Percentiles rank a stretch among this genome's conserved stretches.
These are phyloP conservation scores for Coelastrella sp. DNA, from an alignment of 139 green algal genomes.

Conservation along the genomic window DNA sequence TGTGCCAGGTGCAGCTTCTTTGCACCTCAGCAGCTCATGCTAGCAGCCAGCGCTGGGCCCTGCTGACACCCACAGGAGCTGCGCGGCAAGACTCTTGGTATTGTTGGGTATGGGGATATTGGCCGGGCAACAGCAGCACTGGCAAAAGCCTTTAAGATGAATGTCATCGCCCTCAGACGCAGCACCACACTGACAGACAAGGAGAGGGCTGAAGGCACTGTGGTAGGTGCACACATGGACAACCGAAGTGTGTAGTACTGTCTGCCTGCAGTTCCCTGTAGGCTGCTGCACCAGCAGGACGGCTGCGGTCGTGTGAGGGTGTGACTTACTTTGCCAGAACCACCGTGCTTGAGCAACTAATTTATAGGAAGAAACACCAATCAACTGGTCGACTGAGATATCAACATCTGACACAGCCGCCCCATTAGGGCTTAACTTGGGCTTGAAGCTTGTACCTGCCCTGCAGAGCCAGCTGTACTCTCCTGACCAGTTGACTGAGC, in stretches of 20 bases:
- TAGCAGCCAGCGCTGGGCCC: too few relatives aligned
- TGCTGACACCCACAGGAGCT: slow-evolving; percentile 65
- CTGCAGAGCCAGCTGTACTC: slow-evolving; percentile 69
- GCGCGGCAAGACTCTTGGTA: slow-evolving; percentile 77
- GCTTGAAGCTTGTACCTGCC: background rate
- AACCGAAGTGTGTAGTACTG: background rate
- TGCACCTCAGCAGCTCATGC: too few relatives aligned
- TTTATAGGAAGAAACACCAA: too few relatives aligned
- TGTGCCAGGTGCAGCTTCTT: too few relatives aligned
- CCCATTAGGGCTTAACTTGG: too few relatives aligned
- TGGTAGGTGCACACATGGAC: slow-evolving; percentile 44
- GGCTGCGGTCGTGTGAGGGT: background rate
- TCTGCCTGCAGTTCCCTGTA: background rate
- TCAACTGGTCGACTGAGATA: too few relatives aligned
- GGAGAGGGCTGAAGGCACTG: slow-evolving; percentile 62
- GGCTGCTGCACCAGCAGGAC: background rate
- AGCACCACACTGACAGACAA: slow-evolving; percentile 62
- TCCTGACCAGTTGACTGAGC: slow-evolving; percentile 62
- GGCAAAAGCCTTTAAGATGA: slow-evolving; percentile 82
- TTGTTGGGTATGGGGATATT: slow-evolving; percentile 75
- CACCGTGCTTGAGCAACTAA: too few relatives aligned
- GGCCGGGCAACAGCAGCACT: slow-evolving; percentile 57
- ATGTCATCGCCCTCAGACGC: slow-evolving; percentile 70
- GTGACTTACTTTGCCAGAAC: background rate
- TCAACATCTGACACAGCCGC: too few relatives aligned